Evolutionary conservation across 257 asterid genomes (phyloP), one percentile per base, ranked within the genome.

Genomic region (Penstemon davidsonii): DNA sequence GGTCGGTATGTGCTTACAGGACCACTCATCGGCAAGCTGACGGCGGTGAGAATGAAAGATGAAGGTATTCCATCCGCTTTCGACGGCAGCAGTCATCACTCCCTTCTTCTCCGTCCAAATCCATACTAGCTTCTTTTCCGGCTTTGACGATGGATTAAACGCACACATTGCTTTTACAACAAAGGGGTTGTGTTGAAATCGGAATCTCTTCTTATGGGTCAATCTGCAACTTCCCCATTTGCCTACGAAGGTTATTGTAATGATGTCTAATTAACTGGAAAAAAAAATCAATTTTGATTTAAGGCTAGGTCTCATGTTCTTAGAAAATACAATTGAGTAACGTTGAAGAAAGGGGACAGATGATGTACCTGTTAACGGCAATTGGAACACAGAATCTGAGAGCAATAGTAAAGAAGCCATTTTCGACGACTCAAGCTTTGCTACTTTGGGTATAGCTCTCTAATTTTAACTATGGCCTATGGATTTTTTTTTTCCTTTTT

Each of bases 51-150:
- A 63, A 51, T 70, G 77, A 75, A 92, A 92, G 45, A 92, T 60
- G 64, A 92, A 86, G 60, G 92, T 87, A 55, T 67, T 78, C 98
- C 98, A 92, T 43, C 96, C 98, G 73, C 96, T 84, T 74, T 89
- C 96, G n/a, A 86, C 88, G 15, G 96, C 94, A 62, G 89, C 87
- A 6, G 95, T 89, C 98, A 91, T 87, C 19, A 86, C 96, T 65
- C 85, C 78, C 75, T 91, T 85, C 82, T 81, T 91, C 79, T 85
- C 88, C 57, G 95, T 89, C 96, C 98, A 89, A 56, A 89, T 72
- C 98, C 96, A 91, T 3, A 89, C 92, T 65, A 57, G 76, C 83
- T 91, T 91, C 82, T 81, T 80, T 65, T 70, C 37, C 40, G 69
- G 56, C 25, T 51, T 74, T 5, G 73, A 64, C 41, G 56, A 19